These are phyloP conservation scores for Earliella scabrosa DNA, from an alignment of 1,284 basidiomycete genomes.

Conservation along the genomic window DNA sequence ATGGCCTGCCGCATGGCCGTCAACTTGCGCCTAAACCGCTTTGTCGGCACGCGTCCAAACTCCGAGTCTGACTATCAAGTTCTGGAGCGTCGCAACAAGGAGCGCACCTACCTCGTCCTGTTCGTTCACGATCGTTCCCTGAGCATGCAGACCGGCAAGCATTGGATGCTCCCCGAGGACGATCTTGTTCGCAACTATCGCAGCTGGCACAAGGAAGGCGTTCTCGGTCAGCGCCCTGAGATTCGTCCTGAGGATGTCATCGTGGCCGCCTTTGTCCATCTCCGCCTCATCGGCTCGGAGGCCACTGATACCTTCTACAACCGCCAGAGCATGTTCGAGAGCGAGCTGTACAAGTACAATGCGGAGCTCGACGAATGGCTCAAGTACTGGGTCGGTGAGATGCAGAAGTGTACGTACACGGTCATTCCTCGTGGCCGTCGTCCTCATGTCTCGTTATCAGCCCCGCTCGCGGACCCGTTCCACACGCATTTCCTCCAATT, in stretches of 20 bases:
- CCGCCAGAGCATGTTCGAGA: conserved; percentile 68
- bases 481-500: conserved; percentile 73
- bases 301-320: conserved; percentile 73
- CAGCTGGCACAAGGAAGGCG: conserved; percentile 71
- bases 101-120: conserved; percentile 81
- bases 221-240: conserved; percentile 32
- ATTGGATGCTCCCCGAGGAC: conserved; percentile 85
- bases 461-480: conserved; percentile 60
- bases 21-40: conserved; percentile 77
- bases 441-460: conserved; percentile 36
- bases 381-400: conserved; percentile 68
- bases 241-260: conserved; percentile 80
- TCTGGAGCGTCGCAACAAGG: conserved; percentile 78
- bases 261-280: conserved; percentile 71
- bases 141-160: conserved; percentile 80
- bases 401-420: conserved; percentile 59
- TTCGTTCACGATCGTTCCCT: conserved; percentile 84
- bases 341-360: conserved; percentile 72
- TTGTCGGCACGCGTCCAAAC: conserved; percentile 52
- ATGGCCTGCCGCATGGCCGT: conserved; percentile 88
- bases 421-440: not conserved
- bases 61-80: conserved; percentile 66
- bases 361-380: conserved; percentile 71
- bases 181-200: conserved; percentile 68
- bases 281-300: conserved; percentile 78